These are phyloP conservation scores for Guillardia theta DNA, from an alignment of 78 protist genomes.

Conservation along the genomic window DNA sequence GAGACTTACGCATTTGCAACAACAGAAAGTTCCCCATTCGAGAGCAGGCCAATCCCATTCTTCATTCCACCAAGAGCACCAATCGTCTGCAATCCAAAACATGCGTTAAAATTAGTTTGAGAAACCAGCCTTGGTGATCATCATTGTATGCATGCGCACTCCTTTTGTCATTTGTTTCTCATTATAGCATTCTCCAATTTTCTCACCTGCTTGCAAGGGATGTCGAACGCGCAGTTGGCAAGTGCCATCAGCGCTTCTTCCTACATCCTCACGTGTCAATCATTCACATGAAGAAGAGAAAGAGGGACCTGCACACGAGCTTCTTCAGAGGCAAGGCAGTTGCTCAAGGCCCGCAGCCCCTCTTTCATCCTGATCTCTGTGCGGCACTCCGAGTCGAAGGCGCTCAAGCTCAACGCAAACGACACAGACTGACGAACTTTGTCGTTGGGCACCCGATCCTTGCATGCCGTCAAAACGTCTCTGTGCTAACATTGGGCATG, in stretches of 20 bases:
- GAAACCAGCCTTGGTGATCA: too few relatives aligned
- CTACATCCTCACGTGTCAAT: background rate
- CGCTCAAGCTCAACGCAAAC: background rate
- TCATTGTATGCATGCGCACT: too few relatives aligned
- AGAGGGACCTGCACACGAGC: background rate
- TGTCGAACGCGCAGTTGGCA: conserved; percentile 29
- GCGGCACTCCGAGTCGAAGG: conserved; percentile 33
- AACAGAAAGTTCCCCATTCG: background rate
- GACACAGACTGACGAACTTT: background rate
- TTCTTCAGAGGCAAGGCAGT: conserved; percentile 9
- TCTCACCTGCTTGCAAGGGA: conserved; percentile 39
- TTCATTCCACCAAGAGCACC: conserved; percentile 1
- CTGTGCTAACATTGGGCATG: too few relatives aligned
- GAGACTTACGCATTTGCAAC: background rate
- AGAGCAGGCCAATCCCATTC: background rate
- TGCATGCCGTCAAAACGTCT: too few relatives aligned
- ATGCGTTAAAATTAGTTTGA: background rate
- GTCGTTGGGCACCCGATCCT: background rate
- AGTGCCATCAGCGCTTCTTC: conserved; percentile 27
- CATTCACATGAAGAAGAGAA: background rate
- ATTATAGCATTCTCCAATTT: background rate
- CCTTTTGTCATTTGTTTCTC: too few relatives aligned
- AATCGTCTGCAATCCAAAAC: conserved; percentile 14
- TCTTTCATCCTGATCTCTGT: conserved; percentile 21
- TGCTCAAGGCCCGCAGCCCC: conserved; percentile 1